Evolutionary conservation across 768 basidiomycete genomes (phyloP).

Genomic region (Rubroboletus satanas): DNA sequence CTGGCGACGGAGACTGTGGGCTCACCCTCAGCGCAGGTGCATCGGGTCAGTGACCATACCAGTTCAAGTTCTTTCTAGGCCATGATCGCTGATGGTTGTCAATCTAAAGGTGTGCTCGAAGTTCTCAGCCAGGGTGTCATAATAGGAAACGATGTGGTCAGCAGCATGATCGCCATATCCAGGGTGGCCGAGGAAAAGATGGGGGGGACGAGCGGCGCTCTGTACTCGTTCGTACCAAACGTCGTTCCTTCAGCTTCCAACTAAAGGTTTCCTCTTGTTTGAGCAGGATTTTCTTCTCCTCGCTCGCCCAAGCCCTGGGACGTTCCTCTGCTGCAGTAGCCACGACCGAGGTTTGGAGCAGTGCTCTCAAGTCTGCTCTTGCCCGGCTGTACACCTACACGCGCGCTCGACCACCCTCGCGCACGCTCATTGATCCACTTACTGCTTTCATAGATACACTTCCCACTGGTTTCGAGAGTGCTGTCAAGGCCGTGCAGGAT

Average conservation of each 20-base stretch:
- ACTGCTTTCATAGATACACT: slow-evolving; percentile 58
- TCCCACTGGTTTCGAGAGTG: slow-evolving; percentile 40
- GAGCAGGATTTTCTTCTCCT: slow-evolving; percentile 84
- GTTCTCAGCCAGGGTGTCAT: slow-evolving; percentile 54
- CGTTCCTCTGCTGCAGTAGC: slow-evolving; percentile 26
- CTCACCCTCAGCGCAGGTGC: slow-evolving; percentile 73
- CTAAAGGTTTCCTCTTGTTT: neutral
- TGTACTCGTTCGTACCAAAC: slow-evolving; percentile 72
- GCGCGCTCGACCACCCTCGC: slow-evolving; percentile 81
- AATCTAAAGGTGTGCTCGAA: slow-evolving; percentile 51
- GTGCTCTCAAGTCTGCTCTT: slow-evolving; percentile 56
- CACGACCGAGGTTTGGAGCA: slow-evolving; percentile 54
- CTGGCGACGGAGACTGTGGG: slow-evolving; percentile 85
- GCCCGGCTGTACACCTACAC: slow-evolving; percentile 76
- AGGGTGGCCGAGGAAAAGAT: slow-evolving; percentile 77
- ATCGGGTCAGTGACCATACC: slow-evolving; percentile 42
- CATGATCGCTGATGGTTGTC: neutral
- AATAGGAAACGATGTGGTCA: slow-evolving; percentile 59
- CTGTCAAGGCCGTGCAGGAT: slow-evolving; percentile 55
- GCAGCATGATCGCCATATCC: slow-evolving; percentile 63
- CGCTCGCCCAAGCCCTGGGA: slow-evolving; percentile 70
- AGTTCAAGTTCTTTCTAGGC: neutral
- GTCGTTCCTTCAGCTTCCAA: neutral
- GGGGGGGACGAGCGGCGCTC: slow-evolving; percentile 88
- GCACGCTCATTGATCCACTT: slow-evolving; percentile 91